Evolutionary conservation across 1,139 yeast genomes (phyloP).

Genomic region (Taiozyma sp.): DNA sequence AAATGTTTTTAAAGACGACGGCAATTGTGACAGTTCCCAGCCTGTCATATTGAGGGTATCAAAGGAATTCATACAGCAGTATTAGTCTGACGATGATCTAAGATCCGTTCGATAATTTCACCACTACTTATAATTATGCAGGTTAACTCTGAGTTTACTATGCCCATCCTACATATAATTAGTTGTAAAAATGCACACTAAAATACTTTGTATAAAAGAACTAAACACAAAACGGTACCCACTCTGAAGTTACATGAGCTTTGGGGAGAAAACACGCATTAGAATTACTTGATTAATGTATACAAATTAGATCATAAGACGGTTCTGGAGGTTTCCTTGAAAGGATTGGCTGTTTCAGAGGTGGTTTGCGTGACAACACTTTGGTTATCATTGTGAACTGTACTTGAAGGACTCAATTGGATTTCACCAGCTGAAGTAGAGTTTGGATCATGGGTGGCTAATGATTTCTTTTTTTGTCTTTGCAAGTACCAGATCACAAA

Average conservation of each 20-base stretch:
- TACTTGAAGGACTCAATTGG: constrained; percentile 13
- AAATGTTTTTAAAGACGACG: no score
- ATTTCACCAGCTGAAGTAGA: constrained; percentile 5
- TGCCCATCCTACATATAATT: no score
- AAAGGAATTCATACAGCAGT: no score
- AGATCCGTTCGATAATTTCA: no score
- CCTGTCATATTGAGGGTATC: no score
- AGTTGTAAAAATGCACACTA: not conserved
- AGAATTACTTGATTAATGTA: not conserved
- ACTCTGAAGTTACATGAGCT: not conserved
- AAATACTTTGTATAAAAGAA: not conserved
- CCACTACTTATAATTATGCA: no score
- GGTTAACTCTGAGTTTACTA: no score
- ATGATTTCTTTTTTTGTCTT: constrained; percentile 14
- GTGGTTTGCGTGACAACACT: constrained; percentile 9
- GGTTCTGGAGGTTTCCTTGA: constrained; percentile 17
- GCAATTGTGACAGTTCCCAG: no score
- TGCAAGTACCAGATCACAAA: constrained; percentile 18
- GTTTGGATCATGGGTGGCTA: not conserved
- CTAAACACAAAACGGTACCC: not conserved
- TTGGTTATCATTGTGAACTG: constrained; percentile 7
- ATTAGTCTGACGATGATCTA: no score
- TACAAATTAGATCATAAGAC: constrained; percentile 7
- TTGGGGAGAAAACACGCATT: not conserved
- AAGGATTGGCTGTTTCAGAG: constrained; percentile 14